Evolutionary conservation across 164 flowering plant species (phyloP).

Genomic region (Stephania japonica): DNA sequence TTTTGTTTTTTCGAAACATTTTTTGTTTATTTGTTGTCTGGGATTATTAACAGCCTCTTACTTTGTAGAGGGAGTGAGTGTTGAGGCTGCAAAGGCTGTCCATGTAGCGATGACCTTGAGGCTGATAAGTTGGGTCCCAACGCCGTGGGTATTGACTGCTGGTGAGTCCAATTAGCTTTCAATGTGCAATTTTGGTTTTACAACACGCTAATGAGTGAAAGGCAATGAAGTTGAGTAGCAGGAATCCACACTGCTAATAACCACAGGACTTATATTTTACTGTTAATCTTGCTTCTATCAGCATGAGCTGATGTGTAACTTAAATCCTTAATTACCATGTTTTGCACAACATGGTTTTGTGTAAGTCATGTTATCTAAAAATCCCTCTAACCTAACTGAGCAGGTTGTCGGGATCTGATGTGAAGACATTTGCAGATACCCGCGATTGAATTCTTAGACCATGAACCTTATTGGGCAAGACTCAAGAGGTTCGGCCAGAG

Average conservation of each 20-base stretch:
- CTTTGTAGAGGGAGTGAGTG: constrained; percentile 49
- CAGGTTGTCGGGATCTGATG: constrained; percentile 82
- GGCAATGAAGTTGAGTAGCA: no score
- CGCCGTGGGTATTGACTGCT: constrained; percentile 78
- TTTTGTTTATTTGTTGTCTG: background rate
- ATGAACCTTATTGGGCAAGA: no score
- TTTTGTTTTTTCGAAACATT: background rate
- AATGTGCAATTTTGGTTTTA: background rate
- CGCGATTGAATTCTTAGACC: constrained; percentile 19
- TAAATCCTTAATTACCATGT: no score
- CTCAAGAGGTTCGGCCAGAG: no score
- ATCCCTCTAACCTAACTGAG: constrained; percentile 13
- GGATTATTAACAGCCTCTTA: background rate
- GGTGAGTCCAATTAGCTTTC: constrained; percentile 34
- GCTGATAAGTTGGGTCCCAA: constrained; percentile 87
- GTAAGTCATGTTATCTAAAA: background rate
- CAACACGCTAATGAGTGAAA: background rate
- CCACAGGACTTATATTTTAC: no score
- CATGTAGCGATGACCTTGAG: constrained; percentile 78
- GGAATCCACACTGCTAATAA: no score
- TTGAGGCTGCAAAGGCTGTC: constrained; percentile 58
- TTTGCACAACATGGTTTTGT: no score
- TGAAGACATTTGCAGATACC: constrained; percentile 28
- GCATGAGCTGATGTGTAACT: no score
- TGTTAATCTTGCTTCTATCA: background rate